Evolutionary conservation across 2,329 filamentous ascomycete genomes (phyloP), one percentile per base, ranked within the genome.

Genomic region (Beauveria sp.): DNA sequence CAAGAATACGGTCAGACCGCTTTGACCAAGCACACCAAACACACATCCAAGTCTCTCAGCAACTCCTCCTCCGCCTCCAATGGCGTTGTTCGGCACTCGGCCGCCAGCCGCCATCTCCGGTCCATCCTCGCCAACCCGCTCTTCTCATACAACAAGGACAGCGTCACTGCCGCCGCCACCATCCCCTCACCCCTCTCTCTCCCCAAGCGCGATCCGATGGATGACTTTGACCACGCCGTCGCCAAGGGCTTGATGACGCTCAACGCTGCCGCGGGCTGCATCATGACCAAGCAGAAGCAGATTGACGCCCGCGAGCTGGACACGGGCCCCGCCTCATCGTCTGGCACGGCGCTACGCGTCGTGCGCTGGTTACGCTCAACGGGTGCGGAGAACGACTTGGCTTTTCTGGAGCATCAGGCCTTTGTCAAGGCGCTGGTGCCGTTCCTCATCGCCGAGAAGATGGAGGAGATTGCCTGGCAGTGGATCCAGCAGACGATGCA

Each of bases 41-140:
- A 9, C 64, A 65, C 43, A 45, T 65, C 51, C 40, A 62, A 62
- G 10, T 63, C 55, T n/a, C 58, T 55, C 30, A 26, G 20, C 52
- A 49, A 43, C 43, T 47, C 52, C 12, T 46, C 54, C 57, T 45
- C 65, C 14, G 18, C 63, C 28, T 6, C 30, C 14, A 20, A 58
- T 66, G 42, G 22, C 67, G 72, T 55, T 77, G 5, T 79, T 72
- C 64, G 81, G 78, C 66, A 70, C 53, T 74, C 74, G 12, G 72
- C 74, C 30, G 69, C 73, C 5, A 73, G 67, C 63, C 76, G 74
- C 18, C 83, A 86, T 70, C 69, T 86, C n/a, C 78, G 77, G 62
- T 77, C 81, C 40, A 82, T 86, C 60, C 78, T 86, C 16, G 76
- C 78, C 55, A 85, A 85, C 62, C 83, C 83, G 0, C 72, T 86